Evolutionary conservation across 2,329 filamentous ascomycete genomes (phyloP), one percentile per base, ranked within the genome.

Genomic region (Arthrobotrys musiformis): DNA sequence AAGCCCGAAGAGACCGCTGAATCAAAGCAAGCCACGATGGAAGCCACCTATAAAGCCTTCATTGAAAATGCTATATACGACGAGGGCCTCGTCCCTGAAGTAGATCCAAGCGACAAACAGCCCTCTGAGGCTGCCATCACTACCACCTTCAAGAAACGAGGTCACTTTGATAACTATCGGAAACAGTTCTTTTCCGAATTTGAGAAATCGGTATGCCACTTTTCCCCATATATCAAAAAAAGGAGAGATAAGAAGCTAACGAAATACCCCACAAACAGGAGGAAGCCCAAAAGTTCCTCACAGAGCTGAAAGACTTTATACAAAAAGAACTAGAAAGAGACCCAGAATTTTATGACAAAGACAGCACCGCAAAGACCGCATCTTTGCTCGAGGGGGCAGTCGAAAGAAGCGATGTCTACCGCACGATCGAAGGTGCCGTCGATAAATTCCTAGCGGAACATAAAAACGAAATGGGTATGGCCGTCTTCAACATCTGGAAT

Each of bases 311-410:
- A 77, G 68, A 63, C 26, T 70, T 76, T 44, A 44, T 75, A 37
- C 69, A 73, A 68, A 77, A 78, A 42, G 73, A 78, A 66, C 40
- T 60, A 17, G 69, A 63, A 46, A 46, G 77, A 22, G 64, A 75
- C 60, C 61, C 78, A 4, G 66, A 78, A 40, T 70, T 77, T 35
- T 77, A 70, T 44, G 73, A 77, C 19, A 77, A 70, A n/a, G 73
- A 77, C n/a, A 64, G 56, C 2, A 77, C 73, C 13, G 73, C 73
- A 73, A 92, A 93, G 82, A 92, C 92, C 1, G 90, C 90, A 2
- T 89, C 91, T 0, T 87, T 96, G 4, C 90, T 96, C 52, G 92
- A 94, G 82, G 92, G 92, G 70, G 91, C 91, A 0, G 88, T 93
- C 17, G 92, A 94, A 81, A 89, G 92, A 75, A 90, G 89, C 28